phyloP scores from a whole-genome alignment of 73 alveolate genomes.

The Diophrys sp. region DNA sequence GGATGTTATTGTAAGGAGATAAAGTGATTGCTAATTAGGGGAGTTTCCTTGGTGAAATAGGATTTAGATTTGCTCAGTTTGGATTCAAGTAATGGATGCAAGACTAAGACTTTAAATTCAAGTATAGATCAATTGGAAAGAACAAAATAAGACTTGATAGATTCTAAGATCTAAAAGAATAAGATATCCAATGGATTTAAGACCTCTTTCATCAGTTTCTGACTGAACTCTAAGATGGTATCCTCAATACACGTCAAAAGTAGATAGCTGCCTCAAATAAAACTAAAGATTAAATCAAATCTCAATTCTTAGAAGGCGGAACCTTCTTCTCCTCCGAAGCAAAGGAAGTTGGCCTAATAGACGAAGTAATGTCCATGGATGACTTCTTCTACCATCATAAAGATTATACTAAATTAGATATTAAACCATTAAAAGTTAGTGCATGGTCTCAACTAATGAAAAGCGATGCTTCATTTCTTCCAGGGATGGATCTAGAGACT shows the following conservation, averaged over 20 bases:
- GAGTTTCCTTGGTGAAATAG: neutral
- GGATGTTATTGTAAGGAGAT: neutral
- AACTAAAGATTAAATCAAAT: neutral
- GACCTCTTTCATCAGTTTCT: neutral
- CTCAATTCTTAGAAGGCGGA: neutral
- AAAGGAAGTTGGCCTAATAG: neutral
- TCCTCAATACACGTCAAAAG: neutral
- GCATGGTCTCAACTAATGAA: no score
- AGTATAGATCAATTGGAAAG: neutral
- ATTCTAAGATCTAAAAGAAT: no score
- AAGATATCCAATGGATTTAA: neutral
- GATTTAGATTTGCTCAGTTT: neutral
- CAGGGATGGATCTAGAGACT: no score
- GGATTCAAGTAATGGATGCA: neutral
- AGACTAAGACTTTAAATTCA: neutral
- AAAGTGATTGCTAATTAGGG: neutral
- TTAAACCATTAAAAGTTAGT: neutral
- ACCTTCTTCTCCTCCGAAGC: neutral
- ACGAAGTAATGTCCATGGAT: neutral
- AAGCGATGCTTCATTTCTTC: no score
- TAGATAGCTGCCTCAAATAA: neutral
- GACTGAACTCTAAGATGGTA: neutral
- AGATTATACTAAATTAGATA: neutral
- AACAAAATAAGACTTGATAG: neutral
- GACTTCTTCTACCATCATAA: neutral